Conservation (phyloP, 2,329 filamentous ascomycete species). For the Cladosporium cucumerinum region DNA sequence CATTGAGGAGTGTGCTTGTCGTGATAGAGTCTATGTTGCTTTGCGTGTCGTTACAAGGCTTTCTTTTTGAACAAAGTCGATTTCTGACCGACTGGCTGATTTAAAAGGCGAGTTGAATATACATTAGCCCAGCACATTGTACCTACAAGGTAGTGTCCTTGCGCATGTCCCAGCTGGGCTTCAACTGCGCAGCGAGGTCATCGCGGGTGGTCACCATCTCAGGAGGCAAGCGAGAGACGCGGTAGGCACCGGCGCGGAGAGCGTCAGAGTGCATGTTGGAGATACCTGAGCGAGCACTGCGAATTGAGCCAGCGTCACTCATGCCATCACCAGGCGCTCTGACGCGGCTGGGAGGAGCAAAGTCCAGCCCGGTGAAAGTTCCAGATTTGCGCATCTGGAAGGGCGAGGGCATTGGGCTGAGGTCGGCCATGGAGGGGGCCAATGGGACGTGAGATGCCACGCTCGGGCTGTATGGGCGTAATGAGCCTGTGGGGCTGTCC, state of each 20-base stretch:
- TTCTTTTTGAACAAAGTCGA: not conserved
- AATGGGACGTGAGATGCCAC: conserved; percentile 75
- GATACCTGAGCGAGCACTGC: conserved; percentile 74
- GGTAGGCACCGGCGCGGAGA: conserved; percentile 78
- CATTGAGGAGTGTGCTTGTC: conserved; percentile 11
- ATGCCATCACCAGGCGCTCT: conserved; percentile 49
- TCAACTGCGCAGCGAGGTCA: conserved; percentile 59
- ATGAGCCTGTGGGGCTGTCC: conserved; percentile 56
- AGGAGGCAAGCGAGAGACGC: conserved; percentile 77
- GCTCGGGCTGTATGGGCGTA: conserved; percentile 68
- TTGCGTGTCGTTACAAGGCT: conserved; percentile 13
- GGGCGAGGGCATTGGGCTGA: conserved; percentile 82
- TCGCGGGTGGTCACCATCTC: conserved; percentile 76
- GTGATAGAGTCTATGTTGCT: conserved; percentile 12
- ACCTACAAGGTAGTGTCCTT: conserved; percentile 3
- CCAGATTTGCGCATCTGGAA: conserved; percentile 72
- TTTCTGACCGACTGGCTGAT: not conserved
- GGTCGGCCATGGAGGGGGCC: conserved; percentile 80
- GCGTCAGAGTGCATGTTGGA: conserved; percentile 67
- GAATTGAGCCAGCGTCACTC: conserved; percentile 50
- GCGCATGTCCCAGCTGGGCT: conserved; percentile 55
- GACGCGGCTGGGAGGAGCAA: conserved; percentile 74
- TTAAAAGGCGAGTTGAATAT: not conserved
- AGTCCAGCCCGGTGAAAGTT: conserved; percentile 76
- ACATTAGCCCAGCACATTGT: not conserved